Conservation (phyloP, 768 basidiomycete species). For the Suillus cothurnatus region DNA sequence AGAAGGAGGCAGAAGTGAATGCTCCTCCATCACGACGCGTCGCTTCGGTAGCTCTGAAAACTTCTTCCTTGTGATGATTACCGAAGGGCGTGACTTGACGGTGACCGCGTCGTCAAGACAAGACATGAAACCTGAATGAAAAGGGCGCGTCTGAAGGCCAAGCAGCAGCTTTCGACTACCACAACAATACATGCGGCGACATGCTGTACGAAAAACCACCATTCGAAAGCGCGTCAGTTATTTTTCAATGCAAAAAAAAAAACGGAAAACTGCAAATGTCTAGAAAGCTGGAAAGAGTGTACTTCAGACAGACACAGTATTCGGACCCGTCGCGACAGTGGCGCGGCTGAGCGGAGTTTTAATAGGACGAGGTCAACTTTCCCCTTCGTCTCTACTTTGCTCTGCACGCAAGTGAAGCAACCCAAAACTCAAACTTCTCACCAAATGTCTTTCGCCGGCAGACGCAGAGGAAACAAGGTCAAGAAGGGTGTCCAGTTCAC, state of each 20-base stretch:
- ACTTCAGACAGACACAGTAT: not conserved
- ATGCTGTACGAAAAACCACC: conserved; percentile 10
- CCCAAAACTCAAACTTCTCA: conserved; percentile 19
- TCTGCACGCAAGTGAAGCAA: conserved; percentile 31
- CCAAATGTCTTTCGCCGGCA: conserved; percentile 82
- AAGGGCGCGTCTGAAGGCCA: conserved; percentile 6
- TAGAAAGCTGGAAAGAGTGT: not conserved
- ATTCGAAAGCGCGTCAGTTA: conserved; percentile 13
- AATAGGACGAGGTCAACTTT: conserved; percentile 33
- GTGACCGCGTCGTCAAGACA: conserved; percentile 2
- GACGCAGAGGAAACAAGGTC: conserved; percentile 90
- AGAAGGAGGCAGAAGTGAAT: not conserved
- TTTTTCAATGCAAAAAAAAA: not conserved
- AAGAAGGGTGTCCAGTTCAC: conserved; percentile 99
- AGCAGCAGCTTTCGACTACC: not conserved
- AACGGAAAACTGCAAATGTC: not conserved
- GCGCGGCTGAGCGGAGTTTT: conserved; percentile 36
- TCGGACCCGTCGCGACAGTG: conserved; percentile 31
- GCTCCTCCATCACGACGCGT: conserved; percentile 24
- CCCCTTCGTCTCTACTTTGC: conserved; percentile 31
- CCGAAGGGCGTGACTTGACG: conserved; percentile 8
- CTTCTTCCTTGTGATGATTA: conserved; percentile 48
- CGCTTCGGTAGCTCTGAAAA: conserved; percentile 59
- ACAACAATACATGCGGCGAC: conserved; percentile 16
- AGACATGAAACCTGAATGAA: conserved; percentile 7